A percentile compares a stretch with the other conserved stretches of the same genome.
phyloP scores from a whole-genome alignment of 345 rosid species.

The Eucalyptus camaldulensis region DNA sequence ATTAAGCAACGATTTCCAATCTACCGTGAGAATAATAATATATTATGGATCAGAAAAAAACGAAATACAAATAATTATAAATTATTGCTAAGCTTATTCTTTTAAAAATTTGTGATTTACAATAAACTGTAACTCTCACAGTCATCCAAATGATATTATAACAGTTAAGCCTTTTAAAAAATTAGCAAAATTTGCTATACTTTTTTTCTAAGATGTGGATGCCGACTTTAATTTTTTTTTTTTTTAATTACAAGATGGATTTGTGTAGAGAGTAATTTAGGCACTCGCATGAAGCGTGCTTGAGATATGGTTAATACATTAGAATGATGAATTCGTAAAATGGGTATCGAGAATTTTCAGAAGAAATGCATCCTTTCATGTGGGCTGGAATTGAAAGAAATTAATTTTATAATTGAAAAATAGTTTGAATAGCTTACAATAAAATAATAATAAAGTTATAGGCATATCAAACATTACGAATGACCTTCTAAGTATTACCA shows the following conservation, averaged over 20 bases:
- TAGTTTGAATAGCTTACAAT: not conserved
- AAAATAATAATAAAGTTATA: not conserved
- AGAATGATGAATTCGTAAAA: not conserved
- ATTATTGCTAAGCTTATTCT: too few species aligned
- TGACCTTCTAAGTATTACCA: not conserved
- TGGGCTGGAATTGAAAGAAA: not conserved
- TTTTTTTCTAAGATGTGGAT: fast-evolving
- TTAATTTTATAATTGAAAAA: not conserved
- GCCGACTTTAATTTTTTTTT: not conserved
- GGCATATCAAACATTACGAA: not conserved
- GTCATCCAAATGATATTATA: fast-evolving
- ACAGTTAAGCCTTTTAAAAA: fast-evolving
- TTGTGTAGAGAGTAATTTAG: not conserved
- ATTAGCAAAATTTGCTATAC: not conserved
- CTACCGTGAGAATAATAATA: fast-evolving
- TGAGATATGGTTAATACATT: not conserved
- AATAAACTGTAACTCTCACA: fast-evolving
- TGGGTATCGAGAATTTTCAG: not conserved
- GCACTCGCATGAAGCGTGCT: not conserved
- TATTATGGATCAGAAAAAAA: fast-evolving
- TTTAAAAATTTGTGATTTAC: fast-evolving
- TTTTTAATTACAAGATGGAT: not conserved
- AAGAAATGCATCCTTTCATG: not conserved
- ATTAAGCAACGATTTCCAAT: fast-evolving
- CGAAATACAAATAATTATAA: too few species aligned